phyloP scores from a whole-genome alignment of 2,329 filamentous ascomycete species.

The Pyrenophora graminea region DNA sequence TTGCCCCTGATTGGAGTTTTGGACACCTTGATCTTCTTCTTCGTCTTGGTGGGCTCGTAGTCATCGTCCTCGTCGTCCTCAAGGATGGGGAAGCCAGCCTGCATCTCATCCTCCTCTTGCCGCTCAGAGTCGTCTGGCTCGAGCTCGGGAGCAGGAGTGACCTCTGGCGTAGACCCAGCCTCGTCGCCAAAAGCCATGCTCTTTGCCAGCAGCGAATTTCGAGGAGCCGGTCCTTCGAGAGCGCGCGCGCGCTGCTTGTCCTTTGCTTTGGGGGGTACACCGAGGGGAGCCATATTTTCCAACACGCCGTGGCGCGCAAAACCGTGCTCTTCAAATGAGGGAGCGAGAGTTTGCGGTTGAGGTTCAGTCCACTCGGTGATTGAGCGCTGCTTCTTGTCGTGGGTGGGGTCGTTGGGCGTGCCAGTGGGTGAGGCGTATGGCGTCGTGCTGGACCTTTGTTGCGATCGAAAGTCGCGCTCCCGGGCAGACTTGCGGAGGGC shows the following conservation, averaged over 20 bases:
- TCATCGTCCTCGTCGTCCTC: constrained; percentile 55
- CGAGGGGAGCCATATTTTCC: constrained; percentile 82
- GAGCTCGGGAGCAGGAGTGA: constrained; percentile 47
- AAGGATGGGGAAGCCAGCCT: constrained; percentile 35
- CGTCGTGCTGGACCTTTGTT: constrained; percentile 42
- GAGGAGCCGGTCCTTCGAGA: constrained; percentile 42
- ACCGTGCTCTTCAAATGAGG: constrained; percentile 79
- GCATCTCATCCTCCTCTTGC: constrained; percentile 44
- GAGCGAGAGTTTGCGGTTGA: constrained; percentile 55
- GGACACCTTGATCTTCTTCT: constrained; percentile 37
- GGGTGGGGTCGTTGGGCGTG: constrained; percentile 33
- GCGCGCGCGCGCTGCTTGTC: constrained; percentile 60
- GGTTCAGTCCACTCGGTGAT: constrained; percentile 63
- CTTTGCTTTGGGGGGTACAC: constrained; percentile 68
- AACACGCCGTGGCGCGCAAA: constrained; percentile 75
- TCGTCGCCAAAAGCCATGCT: constrained; percentile 45
- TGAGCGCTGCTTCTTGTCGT: constrained; percentile 44
- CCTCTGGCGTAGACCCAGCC: constrained; percentile 52
- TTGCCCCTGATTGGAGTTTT: constrained; percentile 46
- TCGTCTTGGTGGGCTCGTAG: constrained; percentile 46
- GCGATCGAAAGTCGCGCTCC: constrained; percentile 27
- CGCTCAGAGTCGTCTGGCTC: constrained; percentile 48
- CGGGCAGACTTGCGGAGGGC: constrained; percentile 45
- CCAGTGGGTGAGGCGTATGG: constrained; percentile 40
- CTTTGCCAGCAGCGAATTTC: constrained; percentile 50